Conservation (phyloP, 345 rosid genomes). For the rapeseed (Brassica napus) region Da-Ae NC_063438.1:21296001-21296500, state of each 20-base stretch:
- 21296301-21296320: slow-evolving; percentile 37
- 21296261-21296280: slow-evolving; percentile 47
- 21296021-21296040: neutral
- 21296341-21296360: slow-evolving; percentile 55
- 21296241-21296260: neutral
- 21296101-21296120: neutral
- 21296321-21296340: slow-evolving; percentile 31
- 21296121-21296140: neutral
- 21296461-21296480: neutral
- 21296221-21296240: neutral
- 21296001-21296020: neutral
- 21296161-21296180: neutral
- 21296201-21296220: neutral
- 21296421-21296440: slow-evolving; percentile 33
- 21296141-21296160: neutral
- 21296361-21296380: slow-evolving; percentile 38
- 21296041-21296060: neutral
- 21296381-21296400: slow-evolving; percentile 41
- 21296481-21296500: slow-evolving; percentile 7
- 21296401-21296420: slow-evolving; percentile 44
- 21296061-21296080: neutral
- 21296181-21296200: neutral
- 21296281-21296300: slow-evolving; percentile 43
- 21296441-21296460: slow-evolving; percentile 2
- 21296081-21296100: neutral